These are phyloP conservation scores for Puccinia novopanici DNA, from an alignment of 1,284 basidiomycete genomes.

Conservation along the genomic window DNA sequence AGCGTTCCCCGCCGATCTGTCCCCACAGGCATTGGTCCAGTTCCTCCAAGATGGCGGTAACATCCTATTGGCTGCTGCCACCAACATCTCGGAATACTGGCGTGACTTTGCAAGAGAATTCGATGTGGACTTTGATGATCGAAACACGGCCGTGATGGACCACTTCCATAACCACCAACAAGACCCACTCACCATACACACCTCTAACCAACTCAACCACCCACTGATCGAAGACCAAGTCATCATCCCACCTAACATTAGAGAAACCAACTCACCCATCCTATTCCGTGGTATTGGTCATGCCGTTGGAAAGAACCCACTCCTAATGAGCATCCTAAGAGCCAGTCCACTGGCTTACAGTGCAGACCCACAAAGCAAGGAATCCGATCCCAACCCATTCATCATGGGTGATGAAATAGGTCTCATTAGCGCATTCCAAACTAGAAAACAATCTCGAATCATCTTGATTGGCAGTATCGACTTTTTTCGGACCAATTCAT, in stretches of 20 bases:
- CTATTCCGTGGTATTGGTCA: slow-evolving; percentile 79
- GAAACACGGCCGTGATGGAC: slow-evolving; percentile 61
- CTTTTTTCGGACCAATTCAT: slow-evolving; percentile 65
- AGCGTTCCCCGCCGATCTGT: slow-evolving; percentile 75
- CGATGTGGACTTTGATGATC: slow-evolving; percentile 63
- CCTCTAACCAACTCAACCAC: slow-evolving; percentile 51
- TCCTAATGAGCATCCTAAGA: slow-evolving; percentile 76
- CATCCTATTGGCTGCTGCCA: slow-evolving; percentile 77
- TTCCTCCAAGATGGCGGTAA: slow-evolving; percentile 68
- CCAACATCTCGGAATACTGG: slow-evolving; percentile 63
- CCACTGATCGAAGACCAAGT: slow-evolving; percentile 57
- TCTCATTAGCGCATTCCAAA: slow-evolving; percentile 86
- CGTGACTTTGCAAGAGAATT: slow-evolving; percentile 65
- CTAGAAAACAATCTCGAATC: slow-evolving; percentile 73
- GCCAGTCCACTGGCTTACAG: slow-evolving; percentile 67
- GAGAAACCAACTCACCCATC: slow-evolving; percentile 59
- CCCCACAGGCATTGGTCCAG: slow-evolving; percentile 66
- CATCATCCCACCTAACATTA: slow-evolving; percentile 67
- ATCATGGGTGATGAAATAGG: slow-evolving; percentile 73
- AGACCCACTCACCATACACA: slow-evolving; percentile 62
- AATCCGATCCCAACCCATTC: slow-evolving; percentile 65
- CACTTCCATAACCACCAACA: slow-evolving; percentile 59
- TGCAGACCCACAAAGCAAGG: slow-evolving; percentile 61
- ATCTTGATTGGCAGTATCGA: slow-evolving; percentile 80
- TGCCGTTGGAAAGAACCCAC: slow-evolving; percentile 74